Conservation (phyloP, 805 yeast genomes). For the Spathaspora passalidarum region DNA sequence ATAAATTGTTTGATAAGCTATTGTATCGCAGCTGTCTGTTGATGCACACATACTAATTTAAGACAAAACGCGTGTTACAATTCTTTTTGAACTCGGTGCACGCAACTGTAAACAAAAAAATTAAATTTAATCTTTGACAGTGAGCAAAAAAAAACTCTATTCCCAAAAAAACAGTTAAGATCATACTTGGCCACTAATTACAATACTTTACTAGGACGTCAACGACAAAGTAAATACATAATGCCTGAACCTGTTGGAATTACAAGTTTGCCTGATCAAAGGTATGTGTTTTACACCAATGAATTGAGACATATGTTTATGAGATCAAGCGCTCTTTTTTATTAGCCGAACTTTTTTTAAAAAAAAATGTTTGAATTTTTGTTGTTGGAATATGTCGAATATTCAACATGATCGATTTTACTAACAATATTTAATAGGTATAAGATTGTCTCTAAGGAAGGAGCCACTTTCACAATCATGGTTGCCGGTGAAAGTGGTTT, state of each 20-base stretch:
- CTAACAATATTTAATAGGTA: constrained; percentile 39
- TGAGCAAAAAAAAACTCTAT: neutral
- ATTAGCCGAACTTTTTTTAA: neutral
- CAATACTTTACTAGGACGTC: neutral
- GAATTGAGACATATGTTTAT: neutral
- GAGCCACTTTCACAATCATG: constrained; percentile 78
- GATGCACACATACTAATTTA: neutral
- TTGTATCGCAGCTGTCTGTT: neutral
- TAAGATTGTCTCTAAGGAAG: constrained; percentile 71
- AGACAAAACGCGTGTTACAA: neutral
- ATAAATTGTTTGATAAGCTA: neutral
- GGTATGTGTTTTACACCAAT: constrained; percentile 35
- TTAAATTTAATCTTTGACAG: neutral
- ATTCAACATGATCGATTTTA: neutral
- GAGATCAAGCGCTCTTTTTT: neutral
- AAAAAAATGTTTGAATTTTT: too few species aligned
- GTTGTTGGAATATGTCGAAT: too few species aligned
- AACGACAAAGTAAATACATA: constrained; percentile 1
- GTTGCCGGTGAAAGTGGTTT: constrained; percentile 90
- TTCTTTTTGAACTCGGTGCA: neutral
- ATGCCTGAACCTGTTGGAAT: constrained; percentile 66
- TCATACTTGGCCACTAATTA: neutral
- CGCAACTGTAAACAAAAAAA: neutral
- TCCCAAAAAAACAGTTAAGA: neutral
- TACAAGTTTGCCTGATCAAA: constrained; percentile 71